Conservation (phyloP, 345 rosid species). For the Bretschneidera sinensis region DNA sequence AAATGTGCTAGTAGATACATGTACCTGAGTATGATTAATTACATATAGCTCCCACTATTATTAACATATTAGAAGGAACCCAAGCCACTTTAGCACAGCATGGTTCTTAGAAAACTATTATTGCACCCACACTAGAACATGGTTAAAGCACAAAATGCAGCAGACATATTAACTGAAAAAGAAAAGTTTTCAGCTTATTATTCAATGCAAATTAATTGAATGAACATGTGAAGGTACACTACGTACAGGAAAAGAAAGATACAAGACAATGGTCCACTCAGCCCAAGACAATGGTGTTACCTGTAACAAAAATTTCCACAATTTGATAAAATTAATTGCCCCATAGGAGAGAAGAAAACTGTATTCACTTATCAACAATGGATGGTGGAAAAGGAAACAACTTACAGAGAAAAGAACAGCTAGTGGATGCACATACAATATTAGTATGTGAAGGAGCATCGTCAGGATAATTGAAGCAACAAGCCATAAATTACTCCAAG, state of each 20-base stretch:
- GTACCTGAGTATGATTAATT: no score
- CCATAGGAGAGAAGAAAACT: constrained; percentile 5
- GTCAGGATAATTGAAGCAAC: constrained; percentile 87
- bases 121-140: neutral
- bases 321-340: constrained; percentile 17
- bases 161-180: no score
- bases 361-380: constrained; percentile 6
- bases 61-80: no score
- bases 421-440: constrained; percentile 76
- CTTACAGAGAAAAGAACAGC: constrained; percentile 96
- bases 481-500: constrained; percentile 99
- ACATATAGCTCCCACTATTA: no score
- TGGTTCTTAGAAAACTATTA: neutral
- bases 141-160: no score
- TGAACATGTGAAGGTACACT: no score
- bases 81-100: no score
- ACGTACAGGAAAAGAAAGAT: constrained; percentile 96
- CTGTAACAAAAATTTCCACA: constrained; percentile 37
- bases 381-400: constrained; percentile 15
- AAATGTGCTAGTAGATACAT: no score
- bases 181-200: no score
- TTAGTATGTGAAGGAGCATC: constrained; percentile 81
- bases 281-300: constrained; percentile 93
- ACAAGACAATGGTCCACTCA: constrained; percentile 78
- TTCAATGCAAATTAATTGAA: no score